Conservation (phyloP, 306 rosid species). For the Macrotyloma uniflorum region DNA sequence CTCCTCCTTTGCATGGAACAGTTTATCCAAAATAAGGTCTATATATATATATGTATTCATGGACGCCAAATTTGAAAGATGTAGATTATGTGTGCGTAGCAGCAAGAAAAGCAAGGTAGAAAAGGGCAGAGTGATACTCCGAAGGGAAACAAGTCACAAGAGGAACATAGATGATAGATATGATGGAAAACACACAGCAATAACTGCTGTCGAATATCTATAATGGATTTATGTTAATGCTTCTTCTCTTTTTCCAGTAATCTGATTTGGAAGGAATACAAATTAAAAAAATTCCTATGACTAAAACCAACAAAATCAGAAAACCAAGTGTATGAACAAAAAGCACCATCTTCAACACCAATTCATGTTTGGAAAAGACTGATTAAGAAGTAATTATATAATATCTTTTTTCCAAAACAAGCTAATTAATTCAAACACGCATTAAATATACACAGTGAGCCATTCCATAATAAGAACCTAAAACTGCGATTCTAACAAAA, state of each 20-base stretch:
- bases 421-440: not conserved
- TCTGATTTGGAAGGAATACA: not conserved
- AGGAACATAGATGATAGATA: not conserved
- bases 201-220: no score
- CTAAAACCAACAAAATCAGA: slow-evolving; percentile 12
- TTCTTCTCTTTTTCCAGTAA: not conserved
- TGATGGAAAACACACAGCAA: not conserved
- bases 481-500: not conserved
- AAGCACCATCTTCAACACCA: not conserved
- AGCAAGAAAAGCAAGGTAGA: not conserved
- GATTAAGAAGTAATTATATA: not conserved
- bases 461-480: not conserved
- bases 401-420: not conserved
- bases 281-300: not conserved
- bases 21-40: not conserved
- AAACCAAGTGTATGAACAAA: not conserved
- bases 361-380: not conserved
- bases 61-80: not conserved
- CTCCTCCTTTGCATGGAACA: no score
- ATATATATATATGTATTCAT: not conserved
- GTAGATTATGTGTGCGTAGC: not conserved
- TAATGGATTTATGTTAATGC: not conserved
- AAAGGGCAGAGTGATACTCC: not conserved
- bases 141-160: not conserved
- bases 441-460: not conserved